phyloP scores from a whole-genome alignment of 1,284 basidiomycete species.

The Trametes polyzona region DNA sequence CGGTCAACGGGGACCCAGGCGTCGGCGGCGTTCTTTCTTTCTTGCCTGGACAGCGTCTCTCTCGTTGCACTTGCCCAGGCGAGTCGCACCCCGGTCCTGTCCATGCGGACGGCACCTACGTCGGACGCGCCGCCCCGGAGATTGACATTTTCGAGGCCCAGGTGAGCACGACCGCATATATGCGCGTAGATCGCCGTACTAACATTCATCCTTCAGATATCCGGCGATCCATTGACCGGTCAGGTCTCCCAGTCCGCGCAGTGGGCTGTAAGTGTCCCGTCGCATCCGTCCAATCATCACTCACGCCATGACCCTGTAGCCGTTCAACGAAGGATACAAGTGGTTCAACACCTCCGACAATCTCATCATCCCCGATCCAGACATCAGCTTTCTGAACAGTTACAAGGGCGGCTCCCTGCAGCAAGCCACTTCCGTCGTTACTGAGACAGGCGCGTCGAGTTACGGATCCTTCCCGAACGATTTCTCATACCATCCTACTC shows the following conservation, averaged over 20 bases:
- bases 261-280: slow-evolving; percentile 41
- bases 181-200: no score
- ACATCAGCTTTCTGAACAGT: slow-evolving; percentile 48
- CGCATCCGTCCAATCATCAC: not conserved
- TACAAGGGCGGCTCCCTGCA: slow-evolving; percentile 60
- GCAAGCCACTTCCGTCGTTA: slow-evolving; percentile 48
- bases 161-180: slow-evolving; percentile 6
- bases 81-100: slow-evolving; percentile 84
- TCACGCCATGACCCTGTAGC: slow-evolving; percentile 34
- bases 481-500: not conserved
- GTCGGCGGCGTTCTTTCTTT: slow-evolving; percentile 52
- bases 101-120: slow-evolving; percentile 56
- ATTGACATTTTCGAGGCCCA: slow-evolving; percentile 77
- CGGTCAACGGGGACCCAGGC: slow-evolving; percentile 42
- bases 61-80: slow-evolving; percentile 83
- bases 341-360: slow-evolving; percentile 48
- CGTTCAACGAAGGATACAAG: slow-evolving; percentile 51
- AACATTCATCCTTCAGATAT: slow-evolving; percentile 29
- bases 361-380: slow-evolving; percentile 48
- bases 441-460: slow-evolving; percentile 28
- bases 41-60: slow-evolving; percentile 79
- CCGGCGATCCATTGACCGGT: slow-evolving; percentile 32
- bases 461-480: slow-evolving; percentile 40
- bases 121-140: slow-evolving; percentile 83
- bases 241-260: slow-evolving; percentile 52